These are phyloP conservation scores for Nakazawaea wyomingensis DNA, from an alignment of 805 yeast genomes.

Conservation along the genomic window DNA sequence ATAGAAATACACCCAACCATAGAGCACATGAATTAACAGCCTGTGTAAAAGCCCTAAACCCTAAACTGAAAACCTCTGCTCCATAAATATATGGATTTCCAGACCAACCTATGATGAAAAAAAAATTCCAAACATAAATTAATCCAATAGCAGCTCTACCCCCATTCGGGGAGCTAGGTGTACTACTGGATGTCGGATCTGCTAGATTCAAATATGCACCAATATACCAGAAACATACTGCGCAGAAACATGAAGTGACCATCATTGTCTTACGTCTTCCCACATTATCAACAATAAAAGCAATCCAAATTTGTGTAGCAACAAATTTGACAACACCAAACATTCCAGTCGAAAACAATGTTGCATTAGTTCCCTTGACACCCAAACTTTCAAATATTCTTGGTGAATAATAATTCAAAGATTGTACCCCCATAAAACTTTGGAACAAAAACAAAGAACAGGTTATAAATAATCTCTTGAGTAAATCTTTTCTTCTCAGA, in stretches of 20 bases:
- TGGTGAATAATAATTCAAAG: constrained; percentile 49
- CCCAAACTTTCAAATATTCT: constrained; percentile 45
- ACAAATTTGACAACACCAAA: constrained; percentile 45
- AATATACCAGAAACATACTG: constrained; percentile 43
- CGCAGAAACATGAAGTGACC: constrained; percentile 32
- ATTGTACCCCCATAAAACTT: constrained; percentile 44
- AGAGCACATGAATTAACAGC: constrained; percentile 39
- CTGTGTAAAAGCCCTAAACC: constrained; percentile 36
- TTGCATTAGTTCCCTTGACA: constrained; percentile 38
- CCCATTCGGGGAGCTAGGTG: constrained; percentile 24
- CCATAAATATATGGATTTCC: constrained; percentile 44
- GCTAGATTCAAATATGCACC: constrained; percentile 41
- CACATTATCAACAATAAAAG: constrained; percentile 38
- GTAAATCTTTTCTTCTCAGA: constrained; percentile 23
- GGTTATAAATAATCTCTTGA: constrained; percentile 32
- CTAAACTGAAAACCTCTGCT: constrained; percentile 39
- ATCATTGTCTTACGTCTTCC: constrained; percentile 41
- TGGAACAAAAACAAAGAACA: constrained; percentile 36
- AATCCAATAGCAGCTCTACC: constrained; percentile 42
- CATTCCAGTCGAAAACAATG: constrained; percentile 46
- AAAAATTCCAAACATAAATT: constrained; percentile 41
- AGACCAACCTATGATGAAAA: constrained; percentile 40
- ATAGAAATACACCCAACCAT: constrained; percentile 47
- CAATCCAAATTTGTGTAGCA: constrained; percentile 38
- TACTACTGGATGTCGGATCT: constrained; percentile 27